These are phyloP conservation scores for Ophiocordyceps polyrhachis-furcata DNA, from an alignment of 2,329 filamentous ascomycete species.

Conservation along the genomic window DNA sequence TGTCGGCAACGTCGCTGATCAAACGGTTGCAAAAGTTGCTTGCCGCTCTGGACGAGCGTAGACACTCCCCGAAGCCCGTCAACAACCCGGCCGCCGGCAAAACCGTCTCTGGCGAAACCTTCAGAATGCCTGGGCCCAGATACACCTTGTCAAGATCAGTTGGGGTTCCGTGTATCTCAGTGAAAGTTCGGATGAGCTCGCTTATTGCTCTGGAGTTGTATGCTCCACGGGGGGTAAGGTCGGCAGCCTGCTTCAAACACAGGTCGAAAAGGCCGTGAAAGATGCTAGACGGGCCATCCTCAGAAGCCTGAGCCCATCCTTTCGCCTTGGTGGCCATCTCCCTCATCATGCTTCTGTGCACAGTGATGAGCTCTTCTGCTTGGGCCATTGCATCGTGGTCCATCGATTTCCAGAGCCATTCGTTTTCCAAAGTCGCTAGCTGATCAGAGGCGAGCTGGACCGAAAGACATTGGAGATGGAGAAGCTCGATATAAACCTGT, in stretches of 20 bases:
- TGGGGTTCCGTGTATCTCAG: constrained; percentile 27
- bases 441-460: constrained; percentile 35
- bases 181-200: constrained; percentile 27
- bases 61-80: constrained; percentile 29
- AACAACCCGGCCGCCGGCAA: constrained; percentile 32
- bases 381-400: constrained; percentile 16
- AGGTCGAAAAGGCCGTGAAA: constrained; percentile 23
- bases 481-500: constrained; percentile 26
- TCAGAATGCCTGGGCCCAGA: constrained; percentile 25
- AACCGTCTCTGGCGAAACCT: constrained; percentile 24
- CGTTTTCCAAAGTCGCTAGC: constrained; percentile 22
- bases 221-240: constrained; percentile 23
- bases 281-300: constrained; percentile 16
- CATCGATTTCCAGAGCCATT: constrained; percentile 28
- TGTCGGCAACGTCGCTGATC: constrained; percentile 39
- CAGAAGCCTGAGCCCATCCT: constrained; percentile 19
- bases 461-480: constrained; percentile 32
- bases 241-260: constrained; percentile 23
- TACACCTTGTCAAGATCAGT: constrained; percentile 28
- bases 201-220: constrained; percentile 35
- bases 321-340: constrained; percentile 13
- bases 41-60: constrained; percentile 27
- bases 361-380: constrained; percentile 24
- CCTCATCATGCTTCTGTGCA: constrained; percentile 19
- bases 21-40: constrained; percentile 39